A percentile compares a stretch with the other conserved stretches of the same genome.
Conservation (phyloP, 495 filamentous ascomycete species). For the Stereocaulon alpinum region DNA sequence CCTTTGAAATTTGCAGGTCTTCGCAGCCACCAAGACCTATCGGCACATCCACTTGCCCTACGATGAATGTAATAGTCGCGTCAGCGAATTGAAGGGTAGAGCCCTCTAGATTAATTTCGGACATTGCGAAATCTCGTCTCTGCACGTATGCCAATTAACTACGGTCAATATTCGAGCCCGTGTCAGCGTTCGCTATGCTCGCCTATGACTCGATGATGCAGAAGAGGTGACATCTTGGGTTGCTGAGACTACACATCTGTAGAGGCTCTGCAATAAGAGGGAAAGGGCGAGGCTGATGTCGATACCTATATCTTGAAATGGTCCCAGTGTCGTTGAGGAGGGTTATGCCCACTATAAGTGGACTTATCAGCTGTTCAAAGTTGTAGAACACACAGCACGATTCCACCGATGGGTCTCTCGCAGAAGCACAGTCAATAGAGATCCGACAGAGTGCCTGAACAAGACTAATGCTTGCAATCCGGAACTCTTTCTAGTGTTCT, state of each 20-base stretch:
- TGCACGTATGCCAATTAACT: constrained; percentile 3
- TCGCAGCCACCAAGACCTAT: neutral
- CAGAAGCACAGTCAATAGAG: constrained; percentile 1
- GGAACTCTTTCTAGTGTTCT: neutral
- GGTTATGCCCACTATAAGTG: constrained; percentile 13
- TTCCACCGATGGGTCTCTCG: neutral
- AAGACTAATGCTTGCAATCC: neutral
- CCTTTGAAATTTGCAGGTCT: neutral
- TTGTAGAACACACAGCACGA: constrained; percentile 2
- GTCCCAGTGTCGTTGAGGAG: constrained; percentile 14
- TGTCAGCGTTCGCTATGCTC: constrained; percentile 7
- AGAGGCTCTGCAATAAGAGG: neutral
- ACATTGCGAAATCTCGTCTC: neutral
- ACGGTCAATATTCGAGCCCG: constrained; percentile 3
- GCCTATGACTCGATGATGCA: constrained; percentile 2
- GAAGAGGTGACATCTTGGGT: neutral
- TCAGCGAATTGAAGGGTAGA: constrained; percentile 12
- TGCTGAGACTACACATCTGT: constrained; percentile 8
- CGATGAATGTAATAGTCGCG: neutral
- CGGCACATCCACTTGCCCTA: constrained; percentile 6
- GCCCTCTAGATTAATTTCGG: neutral
- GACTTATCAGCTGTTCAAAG: neutral
- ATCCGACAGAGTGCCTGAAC: neutral
- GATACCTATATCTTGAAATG: constrained; percentile 2
- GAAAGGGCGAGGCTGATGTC: neutral